Base-by-base conservation (phyloP, 257 asterid species). In the Ophiorrhiza pumila region DNA sequence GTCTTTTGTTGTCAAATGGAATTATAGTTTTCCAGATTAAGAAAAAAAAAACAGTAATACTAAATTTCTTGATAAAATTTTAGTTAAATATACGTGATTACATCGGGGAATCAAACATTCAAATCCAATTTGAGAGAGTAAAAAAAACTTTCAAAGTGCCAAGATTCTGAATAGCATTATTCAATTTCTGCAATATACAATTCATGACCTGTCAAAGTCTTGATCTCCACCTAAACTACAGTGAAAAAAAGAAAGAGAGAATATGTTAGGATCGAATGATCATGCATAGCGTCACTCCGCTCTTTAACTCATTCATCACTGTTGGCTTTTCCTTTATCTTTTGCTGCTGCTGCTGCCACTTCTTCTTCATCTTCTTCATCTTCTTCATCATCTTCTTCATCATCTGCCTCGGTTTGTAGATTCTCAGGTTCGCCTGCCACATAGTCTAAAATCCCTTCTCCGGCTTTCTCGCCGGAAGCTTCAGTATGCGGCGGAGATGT, bases 391-490 rank as follows among this genome's bases (percentile, higher is more conserved):
- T 52, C 77, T 47, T 42, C 74, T 14, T 18, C 65, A 25, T 53
- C 70, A 35, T 25, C 71, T 5, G 78, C 4, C 8, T 69, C 62
- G 14, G 79, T 65, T 9, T 58, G 79, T 17, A 81, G 25, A 23
- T 72, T 76, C 34, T 86, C 95, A 70, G 87, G 73, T 23, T 81
- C 80, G 27, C 92, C 86, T 8, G 91, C 92, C 32, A 88, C 92
- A 32, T 66, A 88, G 32, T 85, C 87, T 76, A 90, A 14, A 74
- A 90, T 49, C 22, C 85, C 92, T 78, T 88, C 96, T 20, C 88
- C 89, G 31, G 86, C 71, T 60, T 88, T 84, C 68, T 84, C 90
- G 23, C 78, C 88, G 29, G 81, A 34, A 68, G 80, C 55, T 18
- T 85, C 91, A 2, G 77, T 8, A 31, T 76, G 66, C 46, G 85